Conservation (phyloP, 2,329 filamentous ascomycete genomes). For the Clonostachys sp. region DNA sequence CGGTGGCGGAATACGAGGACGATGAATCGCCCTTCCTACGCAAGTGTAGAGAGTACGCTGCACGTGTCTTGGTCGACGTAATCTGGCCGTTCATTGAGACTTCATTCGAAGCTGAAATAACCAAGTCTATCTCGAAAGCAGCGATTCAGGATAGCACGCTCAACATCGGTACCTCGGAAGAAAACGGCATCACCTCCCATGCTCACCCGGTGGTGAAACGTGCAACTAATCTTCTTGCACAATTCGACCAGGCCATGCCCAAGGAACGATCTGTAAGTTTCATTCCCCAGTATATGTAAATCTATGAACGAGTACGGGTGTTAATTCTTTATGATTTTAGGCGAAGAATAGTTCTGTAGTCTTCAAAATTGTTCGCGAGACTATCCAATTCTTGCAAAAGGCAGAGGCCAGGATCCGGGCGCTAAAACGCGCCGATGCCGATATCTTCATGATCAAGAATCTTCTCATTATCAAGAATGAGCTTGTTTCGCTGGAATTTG, state of each 20-base stretch:
- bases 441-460: slow-evolving; percentile 93
- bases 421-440: slow-evolving; percentile 62
- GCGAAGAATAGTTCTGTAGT: slow-evolving; percentile 48
- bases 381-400: slow-evolving; percentile 75
- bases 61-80: slow-evolving; percentile 49
- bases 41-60: slow-evolving; percentile 52
- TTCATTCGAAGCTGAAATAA: slow-evolving; percentile 50
- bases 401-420: slow-evolving; percentile 69
- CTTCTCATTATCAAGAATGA: slow-evolving; percentile 93
- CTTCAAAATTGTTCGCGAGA: slow-evolving; percentile 79
- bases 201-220: slow-evolving; percentile 53
- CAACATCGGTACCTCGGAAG: slow-evolving; percentile 43
- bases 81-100: slow-evolving; percentile 53
- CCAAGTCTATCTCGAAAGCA: slow-evolving; percentile 47
- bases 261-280: slow-evolving; percentile 56
- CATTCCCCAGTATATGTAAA: too few species aligned
- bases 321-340: slow-evolving; percentile 11
- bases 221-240: slow-evolving; percentile 51
- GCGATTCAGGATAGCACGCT: slow-evolving; percentile 39
- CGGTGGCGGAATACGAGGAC: slow-evolving; percentile 51
- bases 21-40: slow-evolving; percentile 48
- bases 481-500: slow-evolving; percentile 93
- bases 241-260: slow-evolving; percentile 62
- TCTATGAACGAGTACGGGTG: neutral
- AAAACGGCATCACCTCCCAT: slow-evolving; percentile 48